Conservation (phyloP, 1,284 basidiomycete genomes). For the Papiliotrema fonsecae region DNA sequence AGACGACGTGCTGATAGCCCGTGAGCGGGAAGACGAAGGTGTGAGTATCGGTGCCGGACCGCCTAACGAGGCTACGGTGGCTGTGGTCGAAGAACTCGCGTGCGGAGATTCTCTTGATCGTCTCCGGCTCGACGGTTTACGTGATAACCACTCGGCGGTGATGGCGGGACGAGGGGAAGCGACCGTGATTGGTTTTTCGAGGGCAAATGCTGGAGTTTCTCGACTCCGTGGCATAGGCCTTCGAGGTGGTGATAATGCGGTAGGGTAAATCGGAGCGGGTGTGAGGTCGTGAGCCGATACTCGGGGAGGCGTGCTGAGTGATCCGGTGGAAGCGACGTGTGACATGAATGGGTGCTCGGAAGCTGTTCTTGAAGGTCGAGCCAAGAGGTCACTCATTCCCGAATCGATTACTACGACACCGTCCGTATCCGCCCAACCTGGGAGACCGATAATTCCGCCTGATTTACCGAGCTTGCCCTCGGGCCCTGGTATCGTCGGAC, state of each 20-base stretch:
- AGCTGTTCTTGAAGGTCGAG: neutral
- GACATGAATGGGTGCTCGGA: constrained; percentile 4
- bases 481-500: neutral
- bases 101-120: no score
- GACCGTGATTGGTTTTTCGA: neutral
- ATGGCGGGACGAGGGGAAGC: neutral
- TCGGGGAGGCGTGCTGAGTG: neutral
- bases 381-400: neutral
- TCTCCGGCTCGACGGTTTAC: no score
- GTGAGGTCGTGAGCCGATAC: neutral
- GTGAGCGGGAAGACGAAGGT: neutral
- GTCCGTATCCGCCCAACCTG: no score
- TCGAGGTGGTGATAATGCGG: constrained; percentile 17
- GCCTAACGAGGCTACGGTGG: neutral
- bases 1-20: constrained; percentile 1
- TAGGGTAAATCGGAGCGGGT: neutral
- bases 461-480: no score
- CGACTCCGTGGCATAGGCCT: constrained; percentile 17
- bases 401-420: constrained; percentile 2
- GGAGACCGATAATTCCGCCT: no score
- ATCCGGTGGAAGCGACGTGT: neutral
- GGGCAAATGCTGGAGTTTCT: constrained; percentile 9
- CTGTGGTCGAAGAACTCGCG: no score
- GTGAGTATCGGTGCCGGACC: neutral
- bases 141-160: neutral